A percentile compares a stretch with the other conserved stretches of the same genome.
These are phyloP conservation scores for Dipodascus geniculatus DNA, from an alignment of 805 yeast species.

Conservation along the genomic window DNA sequence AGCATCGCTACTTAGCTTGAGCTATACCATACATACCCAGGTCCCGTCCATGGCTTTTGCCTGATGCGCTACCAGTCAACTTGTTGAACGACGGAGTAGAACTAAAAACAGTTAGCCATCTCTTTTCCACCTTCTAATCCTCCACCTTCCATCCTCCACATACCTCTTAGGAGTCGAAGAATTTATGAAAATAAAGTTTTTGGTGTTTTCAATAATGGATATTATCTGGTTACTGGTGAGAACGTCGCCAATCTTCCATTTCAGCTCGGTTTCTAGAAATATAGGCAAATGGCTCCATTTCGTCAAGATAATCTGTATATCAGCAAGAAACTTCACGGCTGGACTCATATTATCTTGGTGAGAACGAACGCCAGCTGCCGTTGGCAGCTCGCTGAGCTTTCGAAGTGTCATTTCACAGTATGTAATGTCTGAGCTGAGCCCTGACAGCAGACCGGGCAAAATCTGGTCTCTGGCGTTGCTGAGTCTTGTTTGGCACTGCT, in stretches of 20 bases:
- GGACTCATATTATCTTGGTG: background rate
- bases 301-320: background rate
- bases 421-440: background rate
- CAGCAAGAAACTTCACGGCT: background rate
- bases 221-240: background rate
- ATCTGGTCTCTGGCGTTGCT: background rate
- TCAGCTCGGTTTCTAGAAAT: background rate
- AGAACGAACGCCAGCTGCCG: background rate
- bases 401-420: background rate
- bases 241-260: background rate
- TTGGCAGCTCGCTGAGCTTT: background rate
- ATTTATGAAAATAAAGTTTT: background rate
- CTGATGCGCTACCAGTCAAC: background rate
- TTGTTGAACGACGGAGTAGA: background rate
- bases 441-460: background rate
- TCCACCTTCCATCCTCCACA: too few relatives aligned
- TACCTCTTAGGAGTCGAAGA: background rate
- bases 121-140: background rate
- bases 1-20: background rate
- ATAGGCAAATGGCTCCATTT: background rate
- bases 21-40: background rate
- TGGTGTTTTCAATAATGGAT: background rate
- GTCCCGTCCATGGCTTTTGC: background rate
- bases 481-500: background rate
- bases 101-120: background rate